A percentile compares a stretch with the other conserved stretches of the same genome.
phyloP scores from a whole-genome alignment of 2,329 filamentous ascomycete genomes.

The Fusarium sp. region DNA sequence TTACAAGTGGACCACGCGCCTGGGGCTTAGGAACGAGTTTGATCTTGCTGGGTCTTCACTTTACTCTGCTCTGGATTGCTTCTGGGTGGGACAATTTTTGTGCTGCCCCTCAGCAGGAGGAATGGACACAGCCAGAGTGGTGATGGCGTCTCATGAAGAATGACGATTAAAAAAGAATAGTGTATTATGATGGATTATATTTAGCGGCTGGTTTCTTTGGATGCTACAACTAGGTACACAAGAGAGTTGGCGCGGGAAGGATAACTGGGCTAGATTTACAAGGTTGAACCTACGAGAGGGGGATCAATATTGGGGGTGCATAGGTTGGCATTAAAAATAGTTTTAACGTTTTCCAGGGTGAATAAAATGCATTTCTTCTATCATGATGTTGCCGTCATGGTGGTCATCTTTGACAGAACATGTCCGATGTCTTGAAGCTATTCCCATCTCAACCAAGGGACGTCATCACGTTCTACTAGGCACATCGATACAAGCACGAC shows the following conservation, averaged over 20 bases:
- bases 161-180: not conserved
- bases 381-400: not conserved
- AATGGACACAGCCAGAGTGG: slow-evolving; percentile 48
- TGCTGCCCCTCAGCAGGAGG: slow-evolving; percentile 39
- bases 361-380: not conserved
- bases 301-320: not conserved
- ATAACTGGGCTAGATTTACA: not conserved
- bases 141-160: slow-evolving; percentile 16
- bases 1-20: slow-evolving; percentile 31
- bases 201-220: not conserved
- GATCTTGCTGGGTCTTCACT: slow-evolving; percentile 49
- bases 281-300: no score
- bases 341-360: not conserved
- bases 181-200: not conserved
- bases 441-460: not conserved
- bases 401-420: no score
- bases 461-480: no score
- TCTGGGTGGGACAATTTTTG: slow-evolving; percentile 51
- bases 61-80: slow-evolving; percentile 51
- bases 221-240: not conserved
- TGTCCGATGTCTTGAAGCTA: not conserved
- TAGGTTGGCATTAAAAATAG: not conserved
- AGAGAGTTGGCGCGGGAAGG: not conserved
- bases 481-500: no score
- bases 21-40: slow-evolving; percentile 49